Evolutionary conservation across 2,329 filamentous ascomycete genomes (phyloP).

Genomic region (Bretziella fagacearum): DNA sequence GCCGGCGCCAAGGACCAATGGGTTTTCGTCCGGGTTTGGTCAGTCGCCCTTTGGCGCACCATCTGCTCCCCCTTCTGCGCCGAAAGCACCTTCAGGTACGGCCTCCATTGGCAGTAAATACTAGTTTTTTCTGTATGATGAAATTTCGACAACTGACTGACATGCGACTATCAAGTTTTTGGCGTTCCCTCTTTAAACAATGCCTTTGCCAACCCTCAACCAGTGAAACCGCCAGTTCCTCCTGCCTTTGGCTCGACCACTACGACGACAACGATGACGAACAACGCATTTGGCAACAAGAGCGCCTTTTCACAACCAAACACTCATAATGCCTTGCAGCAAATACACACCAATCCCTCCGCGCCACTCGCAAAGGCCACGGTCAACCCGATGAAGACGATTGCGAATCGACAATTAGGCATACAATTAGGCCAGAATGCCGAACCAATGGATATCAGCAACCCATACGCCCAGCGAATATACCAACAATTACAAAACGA

Average conservation of each 20-base stretch:
- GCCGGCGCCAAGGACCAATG: not conserved
- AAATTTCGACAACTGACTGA: not conserved
- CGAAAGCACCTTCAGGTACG: conserved; percentile 9
- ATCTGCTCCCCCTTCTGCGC: not conserved
- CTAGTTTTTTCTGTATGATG: not conserved
- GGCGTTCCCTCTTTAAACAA: not conserved
- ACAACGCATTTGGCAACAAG: not conserved
- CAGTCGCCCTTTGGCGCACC: conserved; percentile 1
- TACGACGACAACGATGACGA: not conserved
- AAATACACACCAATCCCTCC: not conserved
- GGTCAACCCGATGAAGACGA: not conserved
- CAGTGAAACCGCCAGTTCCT: not conserved
- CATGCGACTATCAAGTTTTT: not conserved
- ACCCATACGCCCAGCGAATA: conserved; percentile 33
- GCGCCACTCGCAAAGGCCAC: not conserved
- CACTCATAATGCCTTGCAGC: not conserved
- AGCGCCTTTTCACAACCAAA: not conserved
- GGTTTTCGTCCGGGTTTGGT: not conserved
- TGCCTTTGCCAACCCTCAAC: conserved; percentile 1
- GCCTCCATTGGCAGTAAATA: too few species aligned
- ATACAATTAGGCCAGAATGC: conserved; percentile 9
- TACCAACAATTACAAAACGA: conserved; percentile 36
- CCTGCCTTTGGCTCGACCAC: not conserved
- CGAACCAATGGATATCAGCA: conserved; percentile 18
- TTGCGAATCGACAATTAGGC: not conserved